These are phyloP conservation scores for Fusarium sp. DNA, from an alignment of 2,329 filamentous ascomycete species.

Conservation along the genomic window DNA sequence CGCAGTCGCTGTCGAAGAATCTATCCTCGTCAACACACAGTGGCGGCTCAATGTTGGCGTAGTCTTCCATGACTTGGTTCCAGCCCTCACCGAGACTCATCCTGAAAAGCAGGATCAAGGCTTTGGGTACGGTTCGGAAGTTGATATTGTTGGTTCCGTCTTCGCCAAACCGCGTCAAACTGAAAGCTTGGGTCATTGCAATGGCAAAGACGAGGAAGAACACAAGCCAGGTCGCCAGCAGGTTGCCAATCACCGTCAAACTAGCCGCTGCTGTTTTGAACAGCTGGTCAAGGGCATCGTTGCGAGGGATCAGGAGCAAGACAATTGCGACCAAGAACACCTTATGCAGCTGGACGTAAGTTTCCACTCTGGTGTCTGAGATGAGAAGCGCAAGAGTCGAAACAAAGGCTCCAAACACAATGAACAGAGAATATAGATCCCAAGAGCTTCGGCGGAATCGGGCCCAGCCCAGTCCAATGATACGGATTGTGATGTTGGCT, in stretches of 20 bases:
- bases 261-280: conserved; percentile 99
- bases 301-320: conserved; percentile 91
- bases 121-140: conserved; percentile 93
- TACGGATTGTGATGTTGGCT: conserved; percentile 83
- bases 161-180: conserved; percentile 86
- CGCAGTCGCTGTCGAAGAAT: conserved; percentile 93
- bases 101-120: conserved; percentile 90
- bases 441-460: conserved; percentile 93
- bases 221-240: conserved; percentile 96
- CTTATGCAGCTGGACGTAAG: conserved; percentile 88
- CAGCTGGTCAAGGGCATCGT: conserved; percentile 95
- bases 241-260: conserved; percentile 88
- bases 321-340: conserved; percentile 92
- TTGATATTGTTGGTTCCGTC: conserved; percentile 85
- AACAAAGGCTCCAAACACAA: conserved; percentile 81
- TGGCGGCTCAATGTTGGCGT: conserved; percentile 81
- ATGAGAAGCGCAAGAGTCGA: conserved; percentile 85
- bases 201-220: conserved; percentile 97
- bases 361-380: conserved; percentile 66
- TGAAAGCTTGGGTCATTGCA: conserved; percentile 94
- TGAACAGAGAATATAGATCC: conserved; percentile 89
- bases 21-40: conserved; percentile 78
- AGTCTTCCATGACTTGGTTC: conserved; percentile 98
- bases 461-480: conserved; percentile 90
- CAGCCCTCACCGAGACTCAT: conserved; percentile 96